These are phyloP conservation scores for Lasiodiplodia gonubiensis DNA, from an alignment of 2,329 filamentous ascomycete genomes.

Conservation along the genomic window DNA sequence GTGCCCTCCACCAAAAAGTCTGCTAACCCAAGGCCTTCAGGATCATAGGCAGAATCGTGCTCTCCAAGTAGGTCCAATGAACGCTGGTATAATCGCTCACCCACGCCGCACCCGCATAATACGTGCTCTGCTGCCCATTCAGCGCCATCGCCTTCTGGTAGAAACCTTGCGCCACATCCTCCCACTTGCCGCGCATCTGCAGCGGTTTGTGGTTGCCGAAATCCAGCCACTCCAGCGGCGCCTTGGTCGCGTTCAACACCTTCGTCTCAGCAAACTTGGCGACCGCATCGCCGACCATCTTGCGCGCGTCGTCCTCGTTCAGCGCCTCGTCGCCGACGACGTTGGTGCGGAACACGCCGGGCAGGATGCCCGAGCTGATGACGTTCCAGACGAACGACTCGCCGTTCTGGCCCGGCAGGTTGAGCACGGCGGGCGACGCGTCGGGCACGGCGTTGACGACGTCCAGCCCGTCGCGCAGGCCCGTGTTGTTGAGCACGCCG, in stretches of 20 bases:
- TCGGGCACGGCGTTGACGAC: slow-evolving; percentile 39
- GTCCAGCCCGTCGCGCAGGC: slow-evolving; percentile 40
- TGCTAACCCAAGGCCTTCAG: neutral
- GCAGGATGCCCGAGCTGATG: slow-evolving; percentile 28
- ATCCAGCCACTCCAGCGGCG: slow-evolving; percentile 31
- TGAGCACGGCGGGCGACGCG: slow-evolving; percentile 40
- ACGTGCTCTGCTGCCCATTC: slow-evolving; percentile 38
- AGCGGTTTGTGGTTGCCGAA: slow-evolving; percentile 37
- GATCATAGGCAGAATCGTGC: neutral
- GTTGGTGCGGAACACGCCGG: slow-evolving; percentile 32
- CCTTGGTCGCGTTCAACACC: slow-evolving; percentile 3
- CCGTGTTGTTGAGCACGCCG: slow-evolving; percentile 47
- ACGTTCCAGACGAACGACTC: neutral
- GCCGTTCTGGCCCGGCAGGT: slow-evolving; percentile 29
- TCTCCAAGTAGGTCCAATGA: slow-evolving; percentile 12
- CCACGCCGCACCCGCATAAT: slow-evolving; percentile 39
- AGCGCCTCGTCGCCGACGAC: slow-evolving; percentile 30
- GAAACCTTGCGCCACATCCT: slow-evolving; percentile 37
- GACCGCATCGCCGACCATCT: neutral
- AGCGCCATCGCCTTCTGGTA: slow-evolving; percentile 36
- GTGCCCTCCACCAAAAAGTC: no score
- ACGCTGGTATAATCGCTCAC: slow-evolving; percentile 28
- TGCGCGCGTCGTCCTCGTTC: neutral
- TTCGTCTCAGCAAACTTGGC: neutral
- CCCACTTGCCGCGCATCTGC: slow-evolving; percentile 33